Evolutionary conservation across 2,329 filamentous ascomycete genomes (phyloP).

Genomic region (Podosphaera fusca): DNA sequence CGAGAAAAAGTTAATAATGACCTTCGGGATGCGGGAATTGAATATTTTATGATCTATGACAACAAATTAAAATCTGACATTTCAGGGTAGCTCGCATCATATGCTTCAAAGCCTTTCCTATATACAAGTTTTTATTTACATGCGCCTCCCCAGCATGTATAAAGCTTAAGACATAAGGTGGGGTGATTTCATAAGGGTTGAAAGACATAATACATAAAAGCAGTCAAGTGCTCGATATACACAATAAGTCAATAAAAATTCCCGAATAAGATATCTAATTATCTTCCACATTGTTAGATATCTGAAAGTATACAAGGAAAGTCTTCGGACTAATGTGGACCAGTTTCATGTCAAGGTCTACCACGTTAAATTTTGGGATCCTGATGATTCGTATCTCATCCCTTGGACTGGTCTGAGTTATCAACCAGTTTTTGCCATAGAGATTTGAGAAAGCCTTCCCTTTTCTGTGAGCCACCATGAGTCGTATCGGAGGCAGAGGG

Average conservation of each 20-base stretch:
- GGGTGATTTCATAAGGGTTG: not conserved
- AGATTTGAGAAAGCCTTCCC: constrained; percentile 78
- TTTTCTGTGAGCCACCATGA: constrained; percentile 33
- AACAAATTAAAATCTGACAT: too few species aligned
- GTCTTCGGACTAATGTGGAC: not conserved
- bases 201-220: not conserved
- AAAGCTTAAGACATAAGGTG: not conserved
- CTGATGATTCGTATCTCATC: not conserved
- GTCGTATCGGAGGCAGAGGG: not conserved
- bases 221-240: not conserved
- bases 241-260: not conserved
- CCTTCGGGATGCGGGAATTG: too few species aligned
- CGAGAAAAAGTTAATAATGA: too few species aligned
- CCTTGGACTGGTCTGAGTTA: constrained; percentile 19
- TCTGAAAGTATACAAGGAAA: not conserved
- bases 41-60: too few species aligned
- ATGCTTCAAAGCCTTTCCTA: not conserved
- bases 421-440: constrained; percentile 87
- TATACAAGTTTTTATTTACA: not conserved
- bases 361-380: not conserved
- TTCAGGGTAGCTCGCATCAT: too few species aligned
- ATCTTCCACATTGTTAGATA: not conserved
- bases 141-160: not conserved
- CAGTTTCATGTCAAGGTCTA: not conserved
- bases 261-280: not conserved